Evolutionary conservation across 1,139 yeast genomes (phyloP).

Genomic region (Protomyces inundatus): DNA sequence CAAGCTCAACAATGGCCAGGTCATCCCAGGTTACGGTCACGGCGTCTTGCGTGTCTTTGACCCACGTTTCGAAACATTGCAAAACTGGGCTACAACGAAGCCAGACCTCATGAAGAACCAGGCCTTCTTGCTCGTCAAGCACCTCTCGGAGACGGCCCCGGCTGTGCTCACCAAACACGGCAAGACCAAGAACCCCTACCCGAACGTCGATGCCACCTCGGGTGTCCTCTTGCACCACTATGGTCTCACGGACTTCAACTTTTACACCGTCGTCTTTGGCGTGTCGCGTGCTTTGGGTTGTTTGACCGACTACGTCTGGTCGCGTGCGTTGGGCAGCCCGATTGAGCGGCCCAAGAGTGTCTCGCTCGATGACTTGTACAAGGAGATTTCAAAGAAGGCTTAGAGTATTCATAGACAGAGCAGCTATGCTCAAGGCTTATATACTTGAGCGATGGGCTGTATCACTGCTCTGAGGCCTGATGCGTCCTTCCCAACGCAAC

Average conservation of each 20-base stretch:
- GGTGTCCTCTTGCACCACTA: conserved; percentile 57
- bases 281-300: conserved; percentile 58
- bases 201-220: conserved; percentile 57
- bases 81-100: conserved; percentile 70
- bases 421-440: too few species aligned
- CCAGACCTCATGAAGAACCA: conserved; percentile 78
- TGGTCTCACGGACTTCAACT: conserved; percentile 52
- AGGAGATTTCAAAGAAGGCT: conserved; percentile 10
- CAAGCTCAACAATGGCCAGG: conserved; percentile 87
- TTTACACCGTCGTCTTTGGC: conserved; percentile 57
- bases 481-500: too few species aligned
- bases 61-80: conserved; percentile 97
- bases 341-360: conserved; percentile 86
- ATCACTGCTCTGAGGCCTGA: too few species aligned
- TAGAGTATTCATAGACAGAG: neutral
- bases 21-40: conserved; percentile 97
- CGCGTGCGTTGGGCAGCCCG: conserved; percentile 91
- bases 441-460: too few species aligned
- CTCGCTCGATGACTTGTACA: conserved; percentile 15
- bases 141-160: conserved; percentile 51
- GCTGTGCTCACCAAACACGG: conserved; percentile 53
- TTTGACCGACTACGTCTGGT: conserved; percentile 81
- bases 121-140: conserved; percentile 84
- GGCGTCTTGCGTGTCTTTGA: conserved; percentile 96
- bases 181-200: conserved; percentile 60